phyloP scores from a whole-genome alignment of 164 flowering plant genomes.

The Stephania cephalantha region DNA sequence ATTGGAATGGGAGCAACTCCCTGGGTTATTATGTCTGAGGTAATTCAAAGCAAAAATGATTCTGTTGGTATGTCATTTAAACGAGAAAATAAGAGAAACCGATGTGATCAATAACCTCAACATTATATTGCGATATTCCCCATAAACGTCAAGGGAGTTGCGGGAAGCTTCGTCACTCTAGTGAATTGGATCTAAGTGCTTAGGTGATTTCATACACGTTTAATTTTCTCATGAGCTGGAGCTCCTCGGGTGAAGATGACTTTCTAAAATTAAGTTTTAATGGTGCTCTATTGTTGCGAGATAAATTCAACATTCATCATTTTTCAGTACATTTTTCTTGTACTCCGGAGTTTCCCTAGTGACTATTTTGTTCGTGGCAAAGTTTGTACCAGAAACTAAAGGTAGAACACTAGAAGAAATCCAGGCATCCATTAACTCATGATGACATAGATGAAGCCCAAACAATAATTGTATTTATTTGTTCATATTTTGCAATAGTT shows the following conservation, averaged over 20 bases:
- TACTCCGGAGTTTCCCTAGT: slow-evolving; percentile 21
- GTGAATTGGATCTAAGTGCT: slow-evolving; percentile 21
- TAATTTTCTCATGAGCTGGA: slow-evolving; percentile 23
- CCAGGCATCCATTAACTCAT: slow-evolving; percentile 22
- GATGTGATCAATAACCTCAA: not conserved
- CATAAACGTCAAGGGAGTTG: slow-evolving; percentile 24
- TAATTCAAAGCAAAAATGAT: slow-evolving; percentile 15
- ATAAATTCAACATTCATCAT: not conserved
- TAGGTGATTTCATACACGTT: slow-evolving; percentile 26
- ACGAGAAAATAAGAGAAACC: not conserved
- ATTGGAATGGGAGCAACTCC: slow-evolving; percentile 88
- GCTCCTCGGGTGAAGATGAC: slow-evolving; percentile 13
- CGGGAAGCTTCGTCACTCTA: slow-evolving; percentile 22
- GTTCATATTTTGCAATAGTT: too few relatives aligned
- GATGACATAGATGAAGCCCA: not conserved
- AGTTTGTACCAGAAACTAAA: slow-evolving; percentile 37
- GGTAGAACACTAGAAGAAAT: slow-evolving; percentile 33
- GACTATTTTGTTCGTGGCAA: slow-evolving; percentile 25
- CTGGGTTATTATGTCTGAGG: slow-evolving; percentile 97
- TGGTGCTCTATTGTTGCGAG: not conserved
- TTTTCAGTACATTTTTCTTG: slow-evolving; percentile 29
- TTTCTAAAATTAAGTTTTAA: not conserved
- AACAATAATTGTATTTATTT: too few relatives aligned
- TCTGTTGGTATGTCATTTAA: not conserved
- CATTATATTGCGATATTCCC: slow-evolving; percentile 17